These are phyloP conservation scores for Eucalyptus albens DNA, from an alignment of 345 rosid genomes.

Conservation along the genomic window DNA sequence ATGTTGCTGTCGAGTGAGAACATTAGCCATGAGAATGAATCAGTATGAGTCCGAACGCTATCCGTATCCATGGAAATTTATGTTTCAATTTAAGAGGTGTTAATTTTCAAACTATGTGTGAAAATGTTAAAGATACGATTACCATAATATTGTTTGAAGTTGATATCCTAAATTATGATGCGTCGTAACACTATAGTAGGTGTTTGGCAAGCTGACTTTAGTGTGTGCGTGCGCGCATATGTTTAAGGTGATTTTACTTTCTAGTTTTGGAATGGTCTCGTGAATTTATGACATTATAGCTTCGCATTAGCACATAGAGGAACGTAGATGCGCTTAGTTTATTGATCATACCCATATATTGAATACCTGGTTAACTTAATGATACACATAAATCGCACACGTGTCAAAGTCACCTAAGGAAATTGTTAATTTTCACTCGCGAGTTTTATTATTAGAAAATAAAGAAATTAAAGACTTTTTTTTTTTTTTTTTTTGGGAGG, in stretches of 20 bases:
- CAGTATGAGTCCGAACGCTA: background rate
- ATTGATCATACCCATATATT: background rate
- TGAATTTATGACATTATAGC: background rate
- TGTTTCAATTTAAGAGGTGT: background rate
- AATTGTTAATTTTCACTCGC: background rate
- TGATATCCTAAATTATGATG: background rate
- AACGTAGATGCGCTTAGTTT: background rate
- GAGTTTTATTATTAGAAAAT: background rate
- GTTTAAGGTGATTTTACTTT: too few relatives aligned
- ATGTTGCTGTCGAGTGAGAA: too few relatives aligned
- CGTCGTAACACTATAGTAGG: too few relatives aligned
- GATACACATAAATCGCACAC: too few relatives aligned
- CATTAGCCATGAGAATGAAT: too few relatives aligned
- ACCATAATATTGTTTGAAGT: background rate
- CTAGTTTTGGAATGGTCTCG: fast-evolving
- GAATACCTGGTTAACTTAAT: too few relatives aligned
- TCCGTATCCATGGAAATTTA: background rate
- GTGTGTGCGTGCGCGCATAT: background rate
- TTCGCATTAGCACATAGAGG: background rate
- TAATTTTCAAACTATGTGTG: background rate
- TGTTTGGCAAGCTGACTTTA: background rate
- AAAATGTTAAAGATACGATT: background rate
- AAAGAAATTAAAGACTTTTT: background rate
- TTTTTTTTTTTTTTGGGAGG: background rate
- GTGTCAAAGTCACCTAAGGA: background rate